A percentile compares a stretch with the other conserved stretches of the same genome.
Evolutionary conservation across 2,329 filamentous ascomycete genomes (phyloP).

Genomic region (Aspergillus oerlinghausenensis): DNA sequence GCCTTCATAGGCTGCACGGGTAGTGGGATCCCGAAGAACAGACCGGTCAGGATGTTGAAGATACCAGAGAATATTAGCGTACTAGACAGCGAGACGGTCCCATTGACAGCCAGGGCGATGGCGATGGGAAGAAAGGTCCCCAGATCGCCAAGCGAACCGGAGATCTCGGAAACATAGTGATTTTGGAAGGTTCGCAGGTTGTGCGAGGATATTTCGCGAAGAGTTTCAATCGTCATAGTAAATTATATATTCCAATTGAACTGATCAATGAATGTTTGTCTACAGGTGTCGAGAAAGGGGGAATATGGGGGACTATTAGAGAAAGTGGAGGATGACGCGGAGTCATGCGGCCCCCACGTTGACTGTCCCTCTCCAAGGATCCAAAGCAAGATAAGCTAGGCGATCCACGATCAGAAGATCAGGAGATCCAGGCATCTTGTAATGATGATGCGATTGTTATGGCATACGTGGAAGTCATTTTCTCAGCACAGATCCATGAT

Average conservation of each 20-base stretch:
- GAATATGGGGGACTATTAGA: neutral
- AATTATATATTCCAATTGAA: neutral
- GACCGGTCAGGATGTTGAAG: constrained; percentile 78
- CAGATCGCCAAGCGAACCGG: constrained; percentile 81
- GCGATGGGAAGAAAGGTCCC: constrained; percentile 86
- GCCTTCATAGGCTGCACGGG: constrained; percentile 90
- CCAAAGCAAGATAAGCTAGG: neutral
- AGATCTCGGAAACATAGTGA: constrained; percentile 69
- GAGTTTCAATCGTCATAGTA: constrained; percentile 21
- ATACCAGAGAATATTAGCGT: constrained; percentile 85
- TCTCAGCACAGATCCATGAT: neutral
- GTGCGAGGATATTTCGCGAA: constrained; percentile 34
- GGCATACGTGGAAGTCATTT: neutral
- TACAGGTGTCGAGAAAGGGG: neutral
- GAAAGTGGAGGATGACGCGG: neutral
- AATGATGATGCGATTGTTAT: neutral
- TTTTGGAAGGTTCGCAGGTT: constrained; percentile 54
- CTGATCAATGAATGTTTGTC: neutral
- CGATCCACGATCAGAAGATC: neutral
- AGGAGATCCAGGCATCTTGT: neutral
- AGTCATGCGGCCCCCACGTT: neutral
- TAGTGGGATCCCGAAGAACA: constrained; percentile 79
- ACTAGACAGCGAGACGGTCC: constrained; percentile 73
- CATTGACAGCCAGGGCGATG: constrained; percentile 74
- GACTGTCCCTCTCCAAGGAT: too few species aligned